Conservation (phyloP, 2,329 filamentous ascomycete species). For the Zymoseptoria ardabiliae region DNA sequence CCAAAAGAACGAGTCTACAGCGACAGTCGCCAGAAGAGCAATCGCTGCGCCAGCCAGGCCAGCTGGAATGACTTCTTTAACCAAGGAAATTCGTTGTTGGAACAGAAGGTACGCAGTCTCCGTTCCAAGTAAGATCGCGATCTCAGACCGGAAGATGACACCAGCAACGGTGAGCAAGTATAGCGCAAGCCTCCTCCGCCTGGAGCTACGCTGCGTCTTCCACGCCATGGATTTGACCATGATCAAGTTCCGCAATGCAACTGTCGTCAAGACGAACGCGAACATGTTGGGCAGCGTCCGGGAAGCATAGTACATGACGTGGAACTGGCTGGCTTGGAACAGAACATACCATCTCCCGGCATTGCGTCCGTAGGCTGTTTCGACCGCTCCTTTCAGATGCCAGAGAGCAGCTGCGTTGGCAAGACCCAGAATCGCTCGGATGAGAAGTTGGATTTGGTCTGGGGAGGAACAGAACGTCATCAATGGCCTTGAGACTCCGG, state of each 20-base stretch:
- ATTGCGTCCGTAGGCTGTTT: constrained; percentile 58
- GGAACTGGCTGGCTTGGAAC: constrained; percentile 79
- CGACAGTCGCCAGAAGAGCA: constrained; percentile 62
- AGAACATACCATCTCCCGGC: constrained; percentile 72
- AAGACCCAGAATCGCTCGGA: constrained; percentile 68
- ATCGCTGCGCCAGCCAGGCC: constrained; percentile 58
- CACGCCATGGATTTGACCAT: constrained; percentile 37
- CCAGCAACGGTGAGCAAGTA: constrained; percentile 72
- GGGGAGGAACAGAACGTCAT: constrained; percentile 50
- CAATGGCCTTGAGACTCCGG: constrained; percentile 63
- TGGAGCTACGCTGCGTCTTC: constrained; percentile 30
- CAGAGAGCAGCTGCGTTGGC: constrained; percentile 65
- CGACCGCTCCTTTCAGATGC: constrained; percentile 57
- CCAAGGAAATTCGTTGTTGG: constrained; percentile 46
- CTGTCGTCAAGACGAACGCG: constrained; percentile 72
- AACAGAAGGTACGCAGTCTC: constrained; percentile 59
- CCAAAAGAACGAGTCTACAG: constrained; percentile 91
- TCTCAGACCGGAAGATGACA: constrained; percentile 80
- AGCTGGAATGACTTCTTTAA: constrained; percentile 55
- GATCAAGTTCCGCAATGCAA: constrained; percentile 51
- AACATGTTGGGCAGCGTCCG: constrained; percentile 94
- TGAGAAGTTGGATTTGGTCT: constrained; percentile 53
- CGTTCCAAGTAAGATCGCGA: constrained; percentile 70
- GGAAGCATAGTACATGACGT: constrained; percentile 86
- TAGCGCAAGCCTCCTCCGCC: constrained; percentile 57